Conservation (phyloP, 2,329 filamentous ascomycete species). For the Colletotrichum tropicale region DNA sequence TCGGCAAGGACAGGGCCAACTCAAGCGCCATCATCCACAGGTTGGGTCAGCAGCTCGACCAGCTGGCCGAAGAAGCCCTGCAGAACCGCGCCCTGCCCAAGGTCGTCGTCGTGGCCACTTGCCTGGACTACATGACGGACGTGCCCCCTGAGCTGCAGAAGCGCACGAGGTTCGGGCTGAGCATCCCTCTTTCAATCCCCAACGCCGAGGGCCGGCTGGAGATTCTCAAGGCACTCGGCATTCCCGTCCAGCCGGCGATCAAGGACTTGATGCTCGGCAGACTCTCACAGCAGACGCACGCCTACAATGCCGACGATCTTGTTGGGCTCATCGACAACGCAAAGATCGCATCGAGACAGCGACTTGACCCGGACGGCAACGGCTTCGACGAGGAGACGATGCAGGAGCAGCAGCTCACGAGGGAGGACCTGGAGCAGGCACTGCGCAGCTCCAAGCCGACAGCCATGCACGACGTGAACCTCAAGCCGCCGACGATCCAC, state of each 20-base stretch:
- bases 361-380: slow-evolving; percentile 29
- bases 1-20: slow-evolving; percentile 62
- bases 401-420: slow-evolving; percentile 31
- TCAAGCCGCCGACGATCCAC: slow-evolving; percentile 83
- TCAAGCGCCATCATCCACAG: slow-evolving; percentile 54
- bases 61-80: slow-evolving; percentile 47
- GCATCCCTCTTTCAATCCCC: slow-evolving; percentile 79
- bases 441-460: slow-evolving; percentile 76
- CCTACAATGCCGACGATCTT: slow-evolving; percentile 83
- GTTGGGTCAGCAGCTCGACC: slow-evolving; percentile 61
- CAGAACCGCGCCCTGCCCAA: slow-evolving; percentile 46
- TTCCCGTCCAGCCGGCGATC: slow-evolving; percentile 49
- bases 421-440: slow-evolving; percentile 66
- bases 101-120: slow-evolving; percentile 77
- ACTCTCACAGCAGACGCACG: slow-evolving; percentile 80
- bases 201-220: slow-evolving; percentile 72
- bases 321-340: slow-evolving; percentile 58
- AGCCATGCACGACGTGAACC: slow-evolving; percentile 86
- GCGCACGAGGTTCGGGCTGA: slow-evolving; percentile 65
- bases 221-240: slow-evolving; percentile 69
- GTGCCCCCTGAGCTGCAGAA: slow-evolving; percentile 73
- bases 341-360: slow-evolving; percentile 33
- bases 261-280: slow-evolving; percentile 58
- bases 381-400: slow-evolving; percentile 19
- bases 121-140: slow-evolving; percentile 71